phyloP scores from a whole-genome alignment of 2,329 filamentous ascomycete genomes.

The Onygenales sp. region DNA sequence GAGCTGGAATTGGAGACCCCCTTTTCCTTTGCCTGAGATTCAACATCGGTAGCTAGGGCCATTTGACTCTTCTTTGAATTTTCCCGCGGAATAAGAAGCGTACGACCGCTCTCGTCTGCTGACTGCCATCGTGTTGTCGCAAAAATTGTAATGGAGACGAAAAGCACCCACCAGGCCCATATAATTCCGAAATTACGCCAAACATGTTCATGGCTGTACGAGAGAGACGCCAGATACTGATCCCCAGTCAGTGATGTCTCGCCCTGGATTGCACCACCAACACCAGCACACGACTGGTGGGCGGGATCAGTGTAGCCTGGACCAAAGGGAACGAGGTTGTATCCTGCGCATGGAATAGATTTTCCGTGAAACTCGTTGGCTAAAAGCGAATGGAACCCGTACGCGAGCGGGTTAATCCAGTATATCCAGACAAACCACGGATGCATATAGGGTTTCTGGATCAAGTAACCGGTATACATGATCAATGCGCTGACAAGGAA shows the following conservation, averaged over 20 bases:
- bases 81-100: no score
- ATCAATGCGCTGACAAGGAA: conserved; percentile 26
- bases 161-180: no score
- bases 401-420: conserved; percentile 68
- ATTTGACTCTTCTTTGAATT: no score
- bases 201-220: conserved; percentile 41
- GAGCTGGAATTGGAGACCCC: no score
- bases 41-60: no score
- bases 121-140: no score
- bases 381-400: conserved; percentile 70
- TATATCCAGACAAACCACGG: conserved; percentile 75
- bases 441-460: conserved; percentile 39
- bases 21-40: no score
- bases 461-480: conserved; percentile 34
- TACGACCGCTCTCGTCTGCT: no score
- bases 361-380: conserved; percentile 65
- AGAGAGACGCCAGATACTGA: conserved; percentile 43
- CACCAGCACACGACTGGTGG: conserved; percentile 49
- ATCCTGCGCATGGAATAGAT: conserved; percentile 45
- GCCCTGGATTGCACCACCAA: conserved; percentile 43
- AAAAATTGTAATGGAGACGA: conserved; percentile 37
- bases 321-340: conserved; percentile 48
- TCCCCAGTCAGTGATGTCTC: conserved; percentile 40
- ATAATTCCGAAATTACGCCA: conserved; percentile 63
- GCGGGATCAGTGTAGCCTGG: conserved; percentile 39